These are phyloP conservation scores for Lactifluus hygrophoroides DNA, from an alignment of 768 basidiomycete genomes.

Conservation along the genomic window DNA sequence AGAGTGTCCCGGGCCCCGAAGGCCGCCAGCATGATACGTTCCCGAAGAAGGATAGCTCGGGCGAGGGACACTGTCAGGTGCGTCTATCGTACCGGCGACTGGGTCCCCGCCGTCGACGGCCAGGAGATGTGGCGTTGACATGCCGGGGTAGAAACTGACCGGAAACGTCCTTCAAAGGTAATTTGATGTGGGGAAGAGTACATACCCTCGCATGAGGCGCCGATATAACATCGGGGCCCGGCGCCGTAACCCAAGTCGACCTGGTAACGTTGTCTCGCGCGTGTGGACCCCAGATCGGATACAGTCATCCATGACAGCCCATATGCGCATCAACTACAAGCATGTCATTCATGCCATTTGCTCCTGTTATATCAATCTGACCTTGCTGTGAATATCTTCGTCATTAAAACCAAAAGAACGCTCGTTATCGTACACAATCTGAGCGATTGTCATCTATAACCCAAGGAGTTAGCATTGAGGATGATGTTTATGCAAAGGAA, in stretches of 20 bases:
- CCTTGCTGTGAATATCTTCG: slow-evolving; percentile 68
- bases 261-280: slow-evolving; percentile 72
- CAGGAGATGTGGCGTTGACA: slow-evolving; percentile 31
- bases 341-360: neutral
- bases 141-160: slow-evolving; percentile 44
- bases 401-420: slow-evolving; percentile 69
- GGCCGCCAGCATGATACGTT: neutral
- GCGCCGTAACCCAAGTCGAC: slow-evolving; percentile 68
- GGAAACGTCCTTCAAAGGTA: neutral
- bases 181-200: slow-evolving; percentile 3
- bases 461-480: neutral
- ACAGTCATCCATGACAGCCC: slow-evolving; percentile 89
- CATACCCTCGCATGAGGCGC: slow-evolving; percentile 82
- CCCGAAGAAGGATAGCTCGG: slow-evolving; percentile 16
- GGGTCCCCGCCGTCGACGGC: slow-evolving; percentile 29
- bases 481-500: neutral
- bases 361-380: slow-evolving; percentile 22
- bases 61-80: slow-evolving; percentile 20
- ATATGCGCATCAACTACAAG: slow-evolving; percentile 58
- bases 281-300: slow-evolving; percentile 81
- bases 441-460: slow-evolving; percentile 80
- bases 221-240: slow-evolving; percentile 86
- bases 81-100: slow-evolving; percentile 20
- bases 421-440: slow-evolving; percentile 91
- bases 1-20: slow-evolving; percentile 11